phyloP scores from a whole-genome alignment of 2,329 filamentous ascomycete genomes.

The Cladophialophora yegresii region DNA sequence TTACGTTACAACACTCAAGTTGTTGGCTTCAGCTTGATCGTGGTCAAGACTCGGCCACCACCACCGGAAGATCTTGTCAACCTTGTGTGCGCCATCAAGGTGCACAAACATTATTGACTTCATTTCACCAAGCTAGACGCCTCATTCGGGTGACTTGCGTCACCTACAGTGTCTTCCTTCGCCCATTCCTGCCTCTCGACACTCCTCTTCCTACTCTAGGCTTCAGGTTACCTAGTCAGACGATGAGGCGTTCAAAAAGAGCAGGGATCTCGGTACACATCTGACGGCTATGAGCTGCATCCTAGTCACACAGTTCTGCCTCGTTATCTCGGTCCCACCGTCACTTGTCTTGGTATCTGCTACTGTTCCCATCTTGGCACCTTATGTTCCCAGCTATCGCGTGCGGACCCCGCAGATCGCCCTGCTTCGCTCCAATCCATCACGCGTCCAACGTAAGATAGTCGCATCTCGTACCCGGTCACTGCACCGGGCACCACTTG shows the following conservation, averaged over 20 bases:
- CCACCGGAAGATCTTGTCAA: neutral
- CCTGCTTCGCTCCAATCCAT: slow-evolving; percentile 6
- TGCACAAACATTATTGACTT: neutral
- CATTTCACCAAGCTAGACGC: no score
- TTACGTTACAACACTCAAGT: neutral
- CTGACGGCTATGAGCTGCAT: no score
- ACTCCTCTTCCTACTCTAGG: neutral
- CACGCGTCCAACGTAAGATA: neutral
- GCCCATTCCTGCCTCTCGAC: neutral
- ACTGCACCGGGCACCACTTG: slow-evolving; percentile 12
- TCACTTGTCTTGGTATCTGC: slow-evolving; percentile 15
- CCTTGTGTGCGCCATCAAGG: neutral
- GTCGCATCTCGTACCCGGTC: slow-evolving; percentile 1
- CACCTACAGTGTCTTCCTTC: neutral
- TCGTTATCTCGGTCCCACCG: neutral
- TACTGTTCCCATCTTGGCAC: slow-evolving; percentile 7
- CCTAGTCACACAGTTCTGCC: no score
- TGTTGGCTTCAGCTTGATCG: neutral
- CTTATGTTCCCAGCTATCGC: neutral
- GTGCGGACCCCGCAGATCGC: slow-evolving; percentile 2
- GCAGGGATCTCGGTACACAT: no score
- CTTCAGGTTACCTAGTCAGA: neutral
- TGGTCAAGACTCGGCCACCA: neutral
- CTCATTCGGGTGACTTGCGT: no score
- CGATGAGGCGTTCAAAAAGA: no score